These are phyloP conservation scores for Monosporascus cannonballus DNA, from an alignment of 2,329 filamentous ascomycete species.

Conservation along the genomic window DNA sequence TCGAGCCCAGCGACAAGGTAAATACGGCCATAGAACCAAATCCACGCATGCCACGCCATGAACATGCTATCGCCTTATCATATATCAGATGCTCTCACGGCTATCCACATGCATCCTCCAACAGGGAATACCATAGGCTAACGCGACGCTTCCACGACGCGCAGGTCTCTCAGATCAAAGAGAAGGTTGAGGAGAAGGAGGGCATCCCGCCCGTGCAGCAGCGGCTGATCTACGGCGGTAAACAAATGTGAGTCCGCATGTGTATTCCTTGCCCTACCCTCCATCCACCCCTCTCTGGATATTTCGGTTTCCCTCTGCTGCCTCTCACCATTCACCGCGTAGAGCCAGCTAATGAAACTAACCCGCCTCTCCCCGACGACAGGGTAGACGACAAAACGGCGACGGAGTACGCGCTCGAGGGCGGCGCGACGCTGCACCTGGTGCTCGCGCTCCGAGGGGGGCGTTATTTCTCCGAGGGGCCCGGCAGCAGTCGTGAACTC, in stretches of 20 bases:
- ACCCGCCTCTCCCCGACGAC: conserved; percentile 1
- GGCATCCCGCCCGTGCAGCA: conserved; percentile 97
- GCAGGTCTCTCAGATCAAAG: conserved; percentile 93
- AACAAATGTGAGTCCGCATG: conserved; percentile 72
- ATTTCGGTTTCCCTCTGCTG: not conserved
- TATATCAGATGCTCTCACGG: not conserved
- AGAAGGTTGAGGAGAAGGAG: conserved; percentile 98
- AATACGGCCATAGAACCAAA: conserved; percentile 4
- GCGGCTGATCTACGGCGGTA: conserved; percentile 90
- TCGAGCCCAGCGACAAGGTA: conserved; percentile 91
- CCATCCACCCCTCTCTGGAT: not conserved
- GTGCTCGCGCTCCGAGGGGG: conserved; percentile 91
- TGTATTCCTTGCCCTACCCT: not conserved
- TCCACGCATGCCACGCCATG: too few species aligned
- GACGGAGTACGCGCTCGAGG: conserved; percentile 81
- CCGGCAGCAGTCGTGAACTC: not conserved
- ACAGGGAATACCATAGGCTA: not conserved
- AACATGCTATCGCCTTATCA: not conserved
- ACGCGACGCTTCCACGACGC: not conserved
- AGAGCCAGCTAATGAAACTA: not conserved
- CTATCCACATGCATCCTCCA: not conserved
- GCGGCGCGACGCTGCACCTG: conserved; percentile 88
- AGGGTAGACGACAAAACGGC: conserved; percentile 97
- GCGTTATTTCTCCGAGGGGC: conserved; percentile 9
- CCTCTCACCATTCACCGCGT: not conserved